Conservation (phyloP, 1,284 basidiomycete genomes). For the Binderoboletus segoi region DNA sequence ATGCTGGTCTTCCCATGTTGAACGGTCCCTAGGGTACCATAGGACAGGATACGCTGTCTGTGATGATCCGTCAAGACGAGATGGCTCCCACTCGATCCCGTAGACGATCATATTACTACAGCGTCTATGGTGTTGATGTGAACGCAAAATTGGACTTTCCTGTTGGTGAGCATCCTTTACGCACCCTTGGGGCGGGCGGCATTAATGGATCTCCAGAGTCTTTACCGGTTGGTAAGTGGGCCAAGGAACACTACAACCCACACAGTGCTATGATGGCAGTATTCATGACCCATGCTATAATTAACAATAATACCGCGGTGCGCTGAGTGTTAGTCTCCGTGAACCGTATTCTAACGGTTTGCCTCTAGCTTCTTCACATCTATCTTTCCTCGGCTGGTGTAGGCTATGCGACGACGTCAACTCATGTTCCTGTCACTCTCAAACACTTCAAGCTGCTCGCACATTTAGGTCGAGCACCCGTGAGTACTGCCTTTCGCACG, state of each 20-base stretch:
- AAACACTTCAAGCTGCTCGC: constrained; percentile 75
- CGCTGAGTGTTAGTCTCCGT: constrained; percentile 21
- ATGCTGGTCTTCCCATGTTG: constrained; percentile 5
- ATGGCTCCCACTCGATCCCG: constrained; percentile 56
- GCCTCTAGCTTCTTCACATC: constrained; percentile 46
- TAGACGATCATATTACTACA: constrained; percentile 53
- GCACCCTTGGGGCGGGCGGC: not conserved
- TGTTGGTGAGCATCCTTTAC: constrained; percentile 41
- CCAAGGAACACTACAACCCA: constrained; percentile 54
- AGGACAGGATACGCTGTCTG: constrained; percentile 64
- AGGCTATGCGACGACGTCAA: constrained; percentile 23
- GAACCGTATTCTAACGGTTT: constrained; percentile 1
- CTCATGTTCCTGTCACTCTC: constrained; percentile 66
- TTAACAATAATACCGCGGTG: constrained; percentile 62
- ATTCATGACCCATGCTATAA: constrained; percentile 69
- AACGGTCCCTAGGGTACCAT: constrained; percentile 52
- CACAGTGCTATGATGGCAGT: constrained; percentile 61
- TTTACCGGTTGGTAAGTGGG: constrained; percentile 59
- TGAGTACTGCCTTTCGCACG: constrained; percentile 36
- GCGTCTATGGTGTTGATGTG: constrained; percentile 42
- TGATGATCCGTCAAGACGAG: constrained; percentile 73
- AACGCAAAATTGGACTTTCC: constrained; percentile 55
- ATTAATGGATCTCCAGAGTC: constrained; percentile 46
- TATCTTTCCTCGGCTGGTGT: constrained; percentile 42
- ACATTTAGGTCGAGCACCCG: constrained; percentile 57